phyloP scores from a whole-genome alignment of 805 yeast species.

The Lipomyces lipofer region DNA sequence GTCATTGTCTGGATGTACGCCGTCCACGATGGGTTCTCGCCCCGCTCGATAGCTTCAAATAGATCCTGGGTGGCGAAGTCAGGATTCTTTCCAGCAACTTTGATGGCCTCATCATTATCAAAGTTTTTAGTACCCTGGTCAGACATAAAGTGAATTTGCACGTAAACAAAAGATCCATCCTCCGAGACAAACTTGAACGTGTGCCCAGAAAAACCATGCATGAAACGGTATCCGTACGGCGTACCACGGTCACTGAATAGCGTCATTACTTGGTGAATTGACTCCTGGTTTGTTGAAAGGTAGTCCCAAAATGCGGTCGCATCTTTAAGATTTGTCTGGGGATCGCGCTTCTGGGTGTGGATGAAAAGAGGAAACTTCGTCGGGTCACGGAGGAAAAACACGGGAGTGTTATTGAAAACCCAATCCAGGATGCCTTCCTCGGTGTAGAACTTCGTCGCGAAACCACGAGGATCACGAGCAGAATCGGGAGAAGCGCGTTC shows the following conservation, averaged over 20 bases:
- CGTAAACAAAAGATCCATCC: constrained; percentile 54
- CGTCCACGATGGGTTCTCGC: constrained; percentile 54
- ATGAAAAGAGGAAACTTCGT: constrained; percentile 63
- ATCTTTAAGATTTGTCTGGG: constrained; percentile 60
- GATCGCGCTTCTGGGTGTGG: constrained; percentile 71
- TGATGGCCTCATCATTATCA: constrained; percentile 49
- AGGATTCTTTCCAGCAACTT: constrained; percentile 51
- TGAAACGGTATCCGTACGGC: constrained; percentile 54
- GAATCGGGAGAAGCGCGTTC: constrained; percentile 67
- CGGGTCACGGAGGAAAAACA: constrained; percentile 65
- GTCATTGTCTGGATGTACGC: constrained; percentile 61
- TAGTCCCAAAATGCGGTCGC: constrained; percentile 61
- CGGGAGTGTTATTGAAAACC: constrained; percentile 73
- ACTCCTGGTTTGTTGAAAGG: constrained; percentile 55
- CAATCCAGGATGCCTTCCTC: constrained; percentile 70
- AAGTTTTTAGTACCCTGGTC: constrained; percentile 54
- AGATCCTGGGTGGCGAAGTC: constrained; percentile 51
- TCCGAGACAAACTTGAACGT: constrained; percentile 58
- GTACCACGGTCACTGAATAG: constrained; percentile 63
- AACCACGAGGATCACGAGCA: constrained; percentile 71
- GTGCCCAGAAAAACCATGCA: constrained; percentile 68
- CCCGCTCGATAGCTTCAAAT: constrained; percentile 49
- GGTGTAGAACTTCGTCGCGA: constrained; percentile 63
- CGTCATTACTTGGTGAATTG: constrained; percentile 57
- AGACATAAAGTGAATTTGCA: constrained; percentile 54